These are phyloP conservation scores for Passalora sequoiae DNA, from an alignment of 2,329 filamentous ascomycete genomes.

Conservation along the genomic window DNA sequence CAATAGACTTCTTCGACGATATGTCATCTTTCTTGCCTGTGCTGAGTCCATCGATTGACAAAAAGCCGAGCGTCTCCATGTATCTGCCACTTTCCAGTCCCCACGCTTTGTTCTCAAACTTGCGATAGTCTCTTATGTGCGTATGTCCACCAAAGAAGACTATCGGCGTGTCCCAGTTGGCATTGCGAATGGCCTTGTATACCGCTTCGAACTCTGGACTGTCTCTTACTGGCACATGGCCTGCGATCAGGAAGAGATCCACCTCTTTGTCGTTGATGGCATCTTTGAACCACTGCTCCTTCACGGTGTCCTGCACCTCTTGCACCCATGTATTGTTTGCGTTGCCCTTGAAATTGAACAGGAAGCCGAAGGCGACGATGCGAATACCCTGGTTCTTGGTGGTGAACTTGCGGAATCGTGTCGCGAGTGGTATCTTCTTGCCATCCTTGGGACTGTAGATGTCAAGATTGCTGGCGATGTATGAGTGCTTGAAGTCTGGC, in stretches of 20 bases:
- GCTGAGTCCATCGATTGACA: conserved; percentile 69
- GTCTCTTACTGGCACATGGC: conserved; percentile 71
- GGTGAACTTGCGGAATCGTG: conserved; percentile 79
- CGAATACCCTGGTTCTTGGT: conserved; percentile 83
- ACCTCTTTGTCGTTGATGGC: conserved; percentile 73
- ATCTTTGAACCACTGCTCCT: conserved; percentile 82
- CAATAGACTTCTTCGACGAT: conserved; percentile 39
- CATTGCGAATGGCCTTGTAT: conserved; percentile 69
- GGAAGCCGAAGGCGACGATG: conserved; percentile 84
- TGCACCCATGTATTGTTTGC: conserved; percentile 86
- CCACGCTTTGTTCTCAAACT: conserved; percentile 71
- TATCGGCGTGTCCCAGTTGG: conserved; percentile 77
- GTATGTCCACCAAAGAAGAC: conserved; percentile 88
- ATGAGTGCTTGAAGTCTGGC: conserved; percentile 72
- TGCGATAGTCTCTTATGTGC: conserved; percentile 78
- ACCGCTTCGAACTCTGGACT: conserved; percentile 74
- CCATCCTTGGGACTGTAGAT: conserved; percentile 70
- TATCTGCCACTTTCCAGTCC: conserved; percentile 85
- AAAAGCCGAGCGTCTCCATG: conserved; percentile 91
- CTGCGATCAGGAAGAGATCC: conserved; percentile 80
- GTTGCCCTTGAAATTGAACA: conserved; percentile 90
- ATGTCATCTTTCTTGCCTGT: conserved; percentile 33
- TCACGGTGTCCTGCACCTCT: conserved; percentile 70
- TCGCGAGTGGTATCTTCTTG: conserved; percentile 68
- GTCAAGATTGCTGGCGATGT: conserved; percentile 89